phyloP scores from a whole-genome alignment of 2,329 filamentous ascomycete genomes.

The Tympanopsis confertula region DNA sequence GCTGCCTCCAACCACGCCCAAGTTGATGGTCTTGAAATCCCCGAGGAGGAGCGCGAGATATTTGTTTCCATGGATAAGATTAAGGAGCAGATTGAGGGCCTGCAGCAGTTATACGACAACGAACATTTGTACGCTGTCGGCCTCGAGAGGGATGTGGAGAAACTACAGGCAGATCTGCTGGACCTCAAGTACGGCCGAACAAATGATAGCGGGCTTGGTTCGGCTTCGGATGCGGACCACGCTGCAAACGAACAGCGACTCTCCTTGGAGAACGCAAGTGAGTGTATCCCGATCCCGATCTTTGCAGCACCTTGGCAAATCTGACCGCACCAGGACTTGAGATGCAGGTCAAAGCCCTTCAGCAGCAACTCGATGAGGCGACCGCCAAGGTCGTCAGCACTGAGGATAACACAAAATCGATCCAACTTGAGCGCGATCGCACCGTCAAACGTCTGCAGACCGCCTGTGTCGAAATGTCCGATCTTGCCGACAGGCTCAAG shows the following conservation, averaged over 20 bases:
- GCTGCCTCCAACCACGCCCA: constrained; percentile 29
- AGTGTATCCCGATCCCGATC: constrained; percentile 14
- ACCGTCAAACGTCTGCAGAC: constrained; percentile 50
- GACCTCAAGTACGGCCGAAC: constrained; percentile 26
- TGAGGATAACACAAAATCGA: constrained; percentile 50
- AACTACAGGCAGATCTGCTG: constrained; percentile 34
- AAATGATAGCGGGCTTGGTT: constrained; percentile 26
- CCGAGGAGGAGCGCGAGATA: constrained; percentile 42
- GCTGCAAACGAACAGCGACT: constrained; percentile 28
- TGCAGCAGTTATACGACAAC: constrained; percentile 43
- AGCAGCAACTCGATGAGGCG: constrained; percentile 48
- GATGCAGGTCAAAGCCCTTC: constrained; percentile 44
- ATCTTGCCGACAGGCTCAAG: constrained; percentile 36
- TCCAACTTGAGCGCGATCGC: constrained; percentile 53
- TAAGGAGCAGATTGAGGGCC: constrained; percentile 40
- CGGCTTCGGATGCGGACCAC: constrained; percentile 31
- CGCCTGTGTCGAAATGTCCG: constrained; percentile 36
- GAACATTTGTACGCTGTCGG: constrained; percentile 41
- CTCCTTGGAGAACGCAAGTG: constrained; percentile 41
- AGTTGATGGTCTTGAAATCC: constrained; percentile 36
- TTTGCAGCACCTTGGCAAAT: not conserved
- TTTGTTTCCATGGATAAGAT: constrained; percentile 53
- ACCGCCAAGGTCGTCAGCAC: constrained; percentile 50
- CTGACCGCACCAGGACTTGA: constrained; percentile 34
- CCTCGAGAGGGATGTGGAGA: constrained; percentile 37